A percentile compares a stretch with the other conserved stretches of the same genome.
These are phyloP conservation scores for Alternaria triticina DNA, from an alignment of 2,329 filamentous ascomycete species.

Conservation along the genomic window DNA sequence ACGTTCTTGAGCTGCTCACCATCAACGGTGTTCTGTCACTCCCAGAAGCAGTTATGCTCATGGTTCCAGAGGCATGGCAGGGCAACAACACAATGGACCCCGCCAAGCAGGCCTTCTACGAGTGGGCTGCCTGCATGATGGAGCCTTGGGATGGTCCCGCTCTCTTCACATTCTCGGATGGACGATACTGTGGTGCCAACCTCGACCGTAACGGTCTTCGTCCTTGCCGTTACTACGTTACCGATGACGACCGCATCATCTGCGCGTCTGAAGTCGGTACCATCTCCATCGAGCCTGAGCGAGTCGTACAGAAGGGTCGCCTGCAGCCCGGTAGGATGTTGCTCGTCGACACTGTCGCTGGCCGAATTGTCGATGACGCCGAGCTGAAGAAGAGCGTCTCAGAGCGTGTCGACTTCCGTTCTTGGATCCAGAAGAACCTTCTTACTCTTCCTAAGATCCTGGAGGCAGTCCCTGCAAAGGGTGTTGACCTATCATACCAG, in stretches of 20 bases:
- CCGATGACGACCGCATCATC: constrained; percentile 95
- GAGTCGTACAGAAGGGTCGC: constrained; percentile 89
- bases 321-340: constrained; percentile 96
- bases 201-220: constrained; percentile 93
- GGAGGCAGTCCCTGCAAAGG: constrained; percentile 63
- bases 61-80: constrained; percentile 98
- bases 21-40: constrained; percentile 96
- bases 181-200: constrained; percentile 95
- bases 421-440: constrained; percentile 86
- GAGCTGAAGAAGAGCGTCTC: constrained; percentile 90
- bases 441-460: constrained; percentile 80
- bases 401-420: constrained; percentile 83
- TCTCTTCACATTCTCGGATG: constrained; percentile 95
- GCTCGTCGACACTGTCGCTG: constrained; percentile 87
- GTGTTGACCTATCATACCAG: constrained; percentile 69
- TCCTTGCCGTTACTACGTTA: constrained; percentile 95
- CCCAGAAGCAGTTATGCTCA: constrained; percentile 96
- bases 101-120: constrained; percentile 95
- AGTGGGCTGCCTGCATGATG: constrained; percentile 99
- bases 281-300: constrained; percentile 88
- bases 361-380: constrained; percentile 91
- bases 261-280: constrained; percentile 97
- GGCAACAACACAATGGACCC: constrained; percentile 91
- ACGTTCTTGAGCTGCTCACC: constrained; percentile 89
- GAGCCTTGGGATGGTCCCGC: constrained; percentile 98